A percentile compares a stretch with the other conserved stretches of the same genome.
These are phyloP conservation scores for Xenoacremonium recifei DNA, from an alignment of 2,329 filamentous ascomycete species.

Conservation along the genomic window DNA sequence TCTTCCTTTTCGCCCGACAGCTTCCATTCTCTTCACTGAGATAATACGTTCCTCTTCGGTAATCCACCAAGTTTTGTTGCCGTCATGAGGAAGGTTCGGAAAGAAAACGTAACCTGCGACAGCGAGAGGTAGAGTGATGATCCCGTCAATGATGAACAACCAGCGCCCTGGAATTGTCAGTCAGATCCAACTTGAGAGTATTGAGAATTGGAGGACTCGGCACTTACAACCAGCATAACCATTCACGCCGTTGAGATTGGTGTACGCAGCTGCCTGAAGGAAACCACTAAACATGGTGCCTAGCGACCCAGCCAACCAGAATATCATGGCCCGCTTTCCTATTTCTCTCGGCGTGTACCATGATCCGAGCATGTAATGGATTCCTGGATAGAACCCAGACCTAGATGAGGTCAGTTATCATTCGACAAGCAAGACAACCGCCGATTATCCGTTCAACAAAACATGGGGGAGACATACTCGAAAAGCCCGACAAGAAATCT, in stretches of 20 bases:
- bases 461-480: constrained; percentile 11
- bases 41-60: constrained; percentile 14
- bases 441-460: neutral
- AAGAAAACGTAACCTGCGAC: constrained; percentile 13
- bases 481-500: constrained; percentile 16
- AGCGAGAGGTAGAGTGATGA: constrained; percentile 15
- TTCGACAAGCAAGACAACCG: neutral
- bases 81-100: constrained; percentile 16
- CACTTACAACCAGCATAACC: constrained; percentile 15
- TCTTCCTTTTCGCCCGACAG: constrained; percentile 15
- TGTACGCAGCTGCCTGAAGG: constrained; percentile 16
- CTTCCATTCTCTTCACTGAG: constrained; percentile 11
- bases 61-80: constrained; percentile 17
- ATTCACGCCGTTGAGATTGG: constrained; percentile 12
- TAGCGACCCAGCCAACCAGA: constrained; percentile 16
- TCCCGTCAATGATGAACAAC: constrained; percentile 17
- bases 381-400: constrained; percentile 15
- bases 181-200: constrained; percentile 1
- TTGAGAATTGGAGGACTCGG: neutral
- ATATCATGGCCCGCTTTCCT: constrained; percentile 18
- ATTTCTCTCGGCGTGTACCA: constrained; percentile 22
- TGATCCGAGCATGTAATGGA: constrained; percentile 20
- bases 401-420: constrained; percentile 2
- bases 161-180: constrained; percentile 9
- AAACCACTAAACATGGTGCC: constrained; percentile 16